These are phyloP conservation scores for Acacia pycnantha DNA, from an alignment of 331 rosid genomes.

Conservation along the genomic window DNA sequence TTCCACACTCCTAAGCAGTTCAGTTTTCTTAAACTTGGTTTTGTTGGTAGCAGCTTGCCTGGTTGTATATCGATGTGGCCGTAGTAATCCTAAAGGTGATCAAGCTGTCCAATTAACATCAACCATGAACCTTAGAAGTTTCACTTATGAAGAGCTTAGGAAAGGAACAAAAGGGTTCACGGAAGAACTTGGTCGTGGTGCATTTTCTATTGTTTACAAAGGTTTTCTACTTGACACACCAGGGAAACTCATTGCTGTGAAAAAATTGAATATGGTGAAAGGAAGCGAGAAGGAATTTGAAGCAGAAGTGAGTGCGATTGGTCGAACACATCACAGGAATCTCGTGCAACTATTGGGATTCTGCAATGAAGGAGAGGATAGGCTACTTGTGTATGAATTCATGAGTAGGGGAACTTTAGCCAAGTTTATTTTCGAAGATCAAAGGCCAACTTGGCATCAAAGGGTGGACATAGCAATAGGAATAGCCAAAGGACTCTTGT, in stretches of 20 bases:
- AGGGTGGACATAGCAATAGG: slow-evolving; percentile 17
- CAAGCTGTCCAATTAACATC: not conserved
- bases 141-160: not conserved
- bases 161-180: not conserved
- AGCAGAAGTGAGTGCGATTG: slow-evolving; percentile 14
- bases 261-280: not conserved
- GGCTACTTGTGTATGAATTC: slow-evolving; percentile 15
- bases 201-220: slow-evolving; percentile 3
- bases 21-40: not conserved
- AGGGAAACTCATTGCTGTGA: not conserved
- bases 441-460: slow-evolving; percentile 7
- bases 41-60: not conserved
- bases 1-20: not conserved
- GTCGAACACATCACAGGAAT: slow-evolving; percentile 14
- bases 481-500: slow-evolving; percentile 1
- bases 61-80: not conserved
- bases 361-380: slow-evolving; percentile 10
- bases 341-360: slow-evolving; percentile 7
- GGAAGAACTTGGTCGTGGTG: not conserved
- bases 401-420: slow-evolving; percentile 23
- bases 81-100: not conserved
- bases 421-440: not conserved
- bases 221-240: not conserved
- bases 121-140: not conserved
- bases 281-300: not conserved